Conservation (phyloP, 2,329 filamentous ascomycete genomes). For the Colletotrichum lentis region DNA sequence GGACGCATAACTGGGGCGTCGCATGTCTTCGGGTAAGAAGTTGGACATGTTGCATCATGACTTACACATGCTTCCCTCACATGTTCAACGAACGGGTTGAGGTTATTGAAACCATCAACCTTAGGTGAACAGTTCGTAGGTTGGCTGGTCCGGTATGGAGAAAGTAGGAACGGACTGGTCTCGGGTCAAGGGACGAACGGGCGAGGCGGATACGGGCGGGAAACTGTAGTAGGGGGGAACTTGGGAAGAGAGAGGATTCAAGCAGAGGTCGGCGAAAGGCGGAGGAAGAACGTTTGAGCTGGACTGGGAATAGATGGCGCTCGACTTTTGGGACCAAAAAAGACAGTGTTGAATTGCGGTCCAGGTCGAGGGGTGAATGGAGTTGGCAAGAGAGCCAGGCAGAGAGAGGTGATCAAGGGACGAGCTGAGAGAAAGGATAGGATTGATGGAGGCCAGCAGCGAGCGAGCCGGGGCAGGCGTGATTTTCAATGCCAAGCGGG, state of each 20-base stretch:
- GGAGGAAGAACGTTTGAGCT: conserved; percentile 2
- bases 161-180: not conserved
- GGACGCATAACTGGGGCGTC: not conserved
- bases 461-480: conserved; percentile 35
- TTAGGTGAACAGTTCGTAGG: conserved; percentile 13
- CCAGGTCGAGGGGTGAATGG: not conserved
- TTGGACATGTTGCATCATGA: conserved; percentile 30
- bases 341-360: not conserved
- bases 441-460: conserved; percentile 8
- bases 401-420: conserved; percentile 3
- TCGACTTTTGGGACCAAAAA: not conserved
- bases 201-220: conserved; percentile 24
- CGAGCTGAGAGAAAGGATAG: conserved; percentile 14
- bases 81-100: conserved; percentile 47
- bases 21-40: not conserved
- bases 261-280: not conserved
- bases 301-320: not conserved
- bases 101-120: conserved; percentile 37
- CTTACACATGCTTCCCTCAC: conserved; percentile 56
- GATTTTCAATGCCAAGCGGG: conserved; percentile 40
- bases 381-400: not conserved
- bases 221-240: not conserved
- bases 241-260: not conserved
- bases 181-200: conserved; percentile 1
- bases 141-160: conserved; percentile 15